phyloP scores from a whole-genome alignment of 2,329 filamentous ascomycete genomes.

The Colletotrichum sp. region DNA sequence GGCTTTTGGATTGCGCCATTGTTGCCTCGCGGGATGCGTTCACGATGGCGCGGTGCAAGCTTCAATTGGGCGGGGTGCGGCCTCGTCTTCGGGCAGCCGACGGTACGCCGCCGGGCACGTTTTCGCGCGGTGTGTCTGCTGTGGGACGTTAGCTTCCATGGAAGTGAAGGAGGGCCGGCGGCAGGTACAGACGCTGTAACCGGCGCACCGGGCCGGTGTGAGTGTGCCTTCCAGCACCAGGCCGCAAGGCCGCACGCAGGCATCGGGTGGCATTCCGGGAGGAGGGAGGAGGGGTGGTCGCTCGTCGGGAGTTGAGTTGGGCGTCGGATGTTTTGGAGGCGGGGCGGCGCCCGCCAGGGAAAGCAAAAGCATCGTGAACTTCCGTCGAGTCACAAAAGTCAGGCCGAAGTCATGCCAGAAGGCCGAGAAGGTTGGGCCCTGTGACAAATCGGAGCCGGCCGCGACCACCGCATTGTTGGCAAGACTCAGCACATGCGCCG shows the following conservation, averaged over 20 bases:
- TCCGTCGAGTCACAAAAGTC: background rate
- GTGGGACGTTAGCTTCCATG: background rate
- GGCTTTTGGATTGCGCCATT: background rate
- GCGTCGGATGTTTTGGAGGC: background rate
- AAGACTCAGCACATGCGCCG: background rate
- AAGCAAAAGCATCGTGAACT: background rate
- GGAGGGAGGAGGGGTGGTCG: background rate
- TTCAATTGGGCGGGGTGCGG: background rate
- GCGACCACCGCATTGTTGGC: background rate
- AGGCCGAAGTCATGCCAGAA: slow-evolving; percentile 3
- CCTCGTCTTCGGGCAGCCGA: background rate
- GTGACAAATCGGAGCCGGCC: background rate
- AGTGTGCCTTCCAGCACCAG: background rate
- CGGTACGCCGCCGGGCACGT: background rate
- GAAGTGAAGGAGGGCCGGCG: background rate
- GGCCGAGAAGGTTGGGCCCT: background rate
- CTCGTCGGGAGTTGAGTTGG: background rate
- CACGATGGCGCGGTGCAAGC: background rate
- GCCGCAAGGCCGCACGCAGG: background rate
- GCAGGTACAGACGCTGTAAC: background rate
- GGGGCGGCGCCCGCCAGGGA: background rate
- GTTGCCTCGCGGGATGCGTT: background rate
- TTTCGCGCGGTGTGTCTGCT: background rate
- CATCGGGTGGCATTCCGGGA: background rate
- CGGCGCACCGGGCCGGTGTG: background rate